Conservation (phyloP, 805 yeast genomes). For the Wilhelminamyces savonicus region DNA sequence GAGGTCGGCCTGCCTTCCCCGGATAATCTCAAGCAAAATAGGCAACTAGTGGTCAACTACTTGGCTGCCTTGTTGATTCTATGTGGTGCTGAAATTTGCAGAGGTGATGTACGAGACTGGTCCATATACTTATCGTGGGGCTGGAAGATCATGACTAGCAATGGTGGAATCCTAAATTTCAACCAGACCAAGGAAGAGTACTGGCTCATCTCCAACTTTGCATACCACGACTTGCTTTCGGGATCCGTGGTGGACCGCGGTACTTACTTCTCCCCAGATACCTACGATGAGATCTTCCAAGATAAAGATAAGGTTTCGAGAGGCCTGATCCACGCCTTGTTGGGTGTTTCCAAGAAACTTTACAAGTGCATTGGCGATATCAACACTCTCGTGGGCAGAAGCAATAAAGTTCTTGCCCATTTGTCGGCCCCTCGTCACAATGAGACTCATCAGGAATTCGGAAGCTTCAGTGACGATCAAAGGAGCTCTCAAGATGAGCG, state of each 20-base stretch:
- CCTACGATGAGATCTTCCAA: conserved; percentile 48
- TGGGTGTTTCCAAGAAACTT: conserved; percentile 68
- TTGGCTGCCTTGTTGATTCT: conserved; percentile 63
- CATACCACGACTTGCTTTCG: conserved; percentile 73
- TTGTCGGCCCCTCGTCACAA: conserved; percentile 7
- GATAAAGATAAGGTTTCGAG: conserved; percentile 26
- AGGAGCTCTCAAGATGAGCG: conserved; percentile 6
- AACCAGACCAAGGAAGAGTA: conserved; percentile 53
- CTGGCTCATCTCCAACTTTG: conserved; percentile 72
- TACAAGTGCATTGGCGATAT: conserved; percentile 64
- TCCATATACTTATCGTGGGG: conserved; percentile 60
- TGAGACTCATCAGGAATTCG: conserved; percentile 3
- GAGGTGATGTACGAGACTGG: conserved; percentile 79
- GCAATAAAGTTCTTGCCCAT: conserved; percentile 25
- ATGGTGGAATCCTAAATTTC: conserved; percentile 58
- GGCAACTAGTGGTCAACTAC: conserved; percentile 34
- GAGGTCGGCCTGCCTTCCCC: neutral
- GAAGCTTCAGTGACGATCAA: too few species aligned
- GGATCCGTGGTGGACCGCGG: conserved; percentile 55
- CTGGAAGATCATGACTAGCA: conserved; percentile 49
- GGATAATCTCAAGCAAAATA: conserved; percentile 9
- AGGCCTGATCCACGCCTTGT: conserved; percentile 57
- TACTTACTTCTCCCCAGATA: conserved; percentile 56
- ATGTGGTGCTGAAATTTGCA: conserved; percentile 76
- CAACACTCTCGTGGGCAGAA: conserved; percentile 50